Evolutionary conservation across 805 yeast species (phyloP), one percentile per base, ranked within the genome.

Genomic region (Ogataea neopini): DNA sequence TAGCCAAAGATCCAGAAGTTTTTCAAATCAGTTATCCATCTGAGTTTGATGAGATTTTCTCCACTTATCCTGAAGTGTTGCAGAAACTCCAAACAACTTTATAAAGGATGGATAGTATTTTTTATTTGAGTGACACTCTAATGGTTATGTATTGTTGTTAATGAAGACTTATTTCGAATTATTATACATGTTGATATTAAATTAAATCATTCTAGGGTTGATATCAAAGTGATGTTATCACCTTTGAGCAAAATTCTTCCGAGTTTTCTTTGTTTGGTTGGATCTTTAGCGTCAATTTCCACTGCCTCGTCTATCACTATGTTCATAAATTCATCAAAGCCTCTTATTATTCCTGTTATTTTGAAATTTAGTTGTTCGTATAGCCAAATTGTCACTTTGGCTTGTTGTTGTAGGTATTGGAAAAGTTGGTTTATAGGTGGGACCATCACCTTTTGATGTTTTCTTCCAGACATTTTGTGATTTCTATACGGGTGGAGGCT

Each of bases 251-350:
- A 64, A 19, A 94, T 79, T 49, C 86, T 73, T 1, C 96, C 96
- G 48, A 88, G 61, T n/a, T 69, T 67, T 22, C 80, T 77, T 45
- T 72, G 71, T 32, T 58, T 57, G 9, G 51, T 33, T 1, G 74
- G 52, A 42, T 75, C 74, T 1, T 81, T 81, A 2, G 50, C 38
- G 44, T 76, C 72, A 5, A 92, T 72, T 58, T 95, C 96, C 13
- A 71, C 69, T 1, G 84, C 83, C 22, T 80, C 83, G 47, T 79
- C 84, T 11, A 80, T 53, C 17, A 79, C 83, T 9, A 80, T 69
- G 63, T 94, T 94, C 99, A 94, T 95, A 61, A 91, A 92, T 70
- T 95, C 99, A 67, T 94, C 99, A 67, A 95, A 92, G 1, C 99
- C 99, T 50, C 84, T 75, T 25, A 94, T 83, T 51, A 76, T 79